Percentiles rank a stretch among this genome's conserved stretches.
Conservation (phyloP, 257 asterid species). For the Paraleonurus japonicus region DNA sequence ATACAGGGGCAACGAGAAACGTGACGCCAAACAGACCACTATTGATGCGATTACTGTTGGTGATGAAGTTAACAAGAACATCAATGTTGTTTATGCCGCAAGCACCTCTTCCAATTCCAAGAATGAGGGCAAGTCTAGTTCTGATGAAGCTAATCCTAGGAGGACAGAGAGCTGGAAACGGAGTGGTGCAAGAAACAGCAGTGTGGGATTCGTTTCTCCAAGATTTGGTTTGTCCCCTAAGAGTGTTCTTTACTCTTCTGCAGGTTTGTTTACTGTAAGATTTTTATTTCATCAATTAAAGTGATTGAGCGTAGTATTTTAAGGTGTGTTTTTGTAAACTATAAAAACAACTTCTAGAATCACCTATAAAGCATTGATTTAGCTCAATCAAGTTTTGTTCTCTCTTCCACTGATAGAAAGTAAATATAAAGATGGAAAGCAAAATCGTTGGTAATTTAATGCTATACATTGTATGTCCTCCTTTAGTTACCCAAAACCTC, state of each 20-base stretch:
- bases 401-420: not conserved
- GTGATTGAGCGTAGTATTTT: not conserved
- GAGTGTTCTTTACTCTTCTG: constrained; percentile 39
- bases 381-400: not conserved
- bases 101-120: constrained; percentile 12
- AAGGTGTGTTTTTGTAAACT: too few species aligned
- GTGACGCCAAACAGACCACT: not conserved
- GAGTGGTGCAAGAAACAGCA: constrained; percentile 13
- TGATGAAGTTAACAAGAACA: constrained; percentile 23
- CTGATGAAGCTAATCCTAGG: constrained; percentile 6
- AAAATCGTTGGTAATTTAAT: not conserved
- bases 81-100: not conserved
- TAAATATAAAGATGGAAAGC: not conserved
- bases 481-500: not conserved
- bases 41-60: not conserved
- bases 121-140: constrained; percentile 20
- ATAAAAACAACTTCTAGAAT: too few species aligned
- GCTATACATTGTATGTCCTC: not conserved
- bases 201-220: constrained; percentile 24
- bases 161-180: constrained; percentile 22
- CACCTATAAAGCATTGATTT: not conserved
- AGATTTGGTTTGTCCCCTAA: constrained; percentile 45
- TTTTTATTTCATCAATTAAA: not conserved
- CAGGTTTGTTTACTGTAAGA: constrained; percentile 31
- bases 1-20: not conserved